Conservation (phyloP, 331 rosid genomes). For the Rosa hybrid region DNA sequence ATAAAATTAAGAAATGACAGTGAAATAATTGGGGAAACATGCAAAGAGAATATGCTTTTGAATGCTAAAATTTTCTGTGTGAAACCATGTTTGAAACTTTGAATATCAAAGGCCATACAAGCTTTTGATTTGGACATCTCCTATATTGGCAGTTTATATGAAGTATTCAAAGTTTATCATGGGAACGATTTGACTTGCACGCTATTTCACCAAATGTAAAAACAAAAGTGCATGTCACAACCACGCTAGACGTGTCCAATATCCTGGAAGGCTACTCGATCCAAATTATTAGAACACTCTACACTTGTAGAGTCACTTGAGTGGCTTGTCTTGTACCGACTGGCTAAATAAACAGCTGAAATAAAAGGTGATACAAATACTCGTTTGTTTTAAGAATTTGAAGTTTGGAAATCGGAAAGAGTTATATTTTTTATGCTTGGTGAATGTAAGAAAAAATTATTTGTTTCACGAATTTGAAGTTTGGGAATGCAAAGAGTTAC, state of each 20-base stretch:
- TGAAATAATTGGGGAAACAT: not conserved
- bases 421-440: too few relatives aligned
- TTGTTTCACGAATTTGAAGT: too few relatives aligned
- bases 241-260: not conserved
- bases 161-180: not conserved
- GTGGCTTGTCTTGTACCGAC: not conserved
- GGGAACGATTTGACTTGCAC: constrained; percentile 18
- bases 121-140: not conserved
- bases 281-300: not conserved
- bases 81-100: not conserved
- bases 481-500: too few relatives aligned
- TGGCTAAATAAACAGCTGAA: constrained; percentile 5
- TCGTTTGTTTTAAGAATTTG: too few relatives aligned
- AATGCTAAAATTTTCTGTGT: not conserved
- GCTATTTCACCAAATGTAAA: not conserved
- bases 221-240: not conserved
- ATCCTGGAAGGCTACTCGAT: not conserved
- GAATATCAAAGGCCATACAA: not conserved
- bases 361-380: too few relatives aligned
- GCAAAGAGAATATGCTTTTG: constrained; percentile 1
- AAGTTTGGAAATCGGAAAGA: too few relatives aligned
- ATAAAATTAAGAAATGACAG: not conserved
- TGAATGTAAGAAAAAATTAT: too few relatives aligned
- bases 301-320: not conserved
- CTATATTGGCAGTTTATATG: not conserved